Evolutionary conservation across 345 rosid species (phyloP).

Genomic region (Rhizophora mangle): DNA sequence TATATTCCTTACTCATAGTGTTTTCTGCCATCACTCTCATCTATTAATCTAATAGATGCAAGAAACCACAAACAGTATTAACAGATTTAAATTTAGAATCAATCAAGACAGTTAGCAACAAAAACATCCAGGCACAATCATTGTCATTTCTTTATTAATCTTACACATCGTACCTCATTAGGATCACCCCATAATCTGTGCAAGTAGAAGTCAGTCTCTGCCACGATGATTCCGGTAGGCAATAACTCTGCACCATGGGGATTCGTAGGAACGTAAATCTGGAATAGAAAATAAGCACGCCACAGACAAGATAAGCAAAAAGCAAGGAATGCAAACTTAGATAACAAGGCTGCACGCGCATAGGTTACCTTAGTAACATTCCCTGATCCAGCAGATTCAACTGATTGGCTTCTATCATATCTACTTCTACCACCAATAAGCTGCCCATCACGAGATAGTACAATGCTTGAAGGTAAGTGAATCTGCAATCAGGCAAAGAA

Average conservation of each 20-base stretch:
- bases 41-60: no score
- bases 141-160: background rate
- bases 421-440: constrained; percentile 27
- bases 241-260: constrained; percentile 92
- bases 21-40: background rate
- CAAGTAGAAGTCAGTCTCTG: constrained; percentile 76
- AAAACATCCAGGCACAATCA: background rate
- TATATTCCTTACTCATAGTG: background rate
- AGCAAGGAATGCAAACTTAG: background rate
- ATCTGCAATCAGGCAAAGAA: constrained; percentile 48
- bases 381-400: constrained; percentile 34
- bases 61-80: no score
- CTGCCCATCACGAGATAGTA: constrained; percentile 46
- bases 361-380: constrained; percentile 43
- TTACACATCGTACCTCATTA: constrained; percentile 55
- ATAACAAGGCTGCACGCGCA: constrained; percentile 3
- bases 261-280: constrained; percentile 83
- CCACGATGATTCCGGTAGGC: constrained; percentile 79
- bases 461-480: constrained; percentile 51
- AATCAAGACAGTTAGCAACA: background rate
- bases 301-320: background rate
- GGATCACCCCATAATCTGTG: constrained; percentile 98
- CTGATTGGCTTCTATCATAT: constrained; percentile 31
- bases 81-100: background rate
- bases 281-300: constrained; percentile 18